phyloP scores from a whole-genome alignment of 108 stramenopile genomes.

The Nitzschia sp. region DNA sequence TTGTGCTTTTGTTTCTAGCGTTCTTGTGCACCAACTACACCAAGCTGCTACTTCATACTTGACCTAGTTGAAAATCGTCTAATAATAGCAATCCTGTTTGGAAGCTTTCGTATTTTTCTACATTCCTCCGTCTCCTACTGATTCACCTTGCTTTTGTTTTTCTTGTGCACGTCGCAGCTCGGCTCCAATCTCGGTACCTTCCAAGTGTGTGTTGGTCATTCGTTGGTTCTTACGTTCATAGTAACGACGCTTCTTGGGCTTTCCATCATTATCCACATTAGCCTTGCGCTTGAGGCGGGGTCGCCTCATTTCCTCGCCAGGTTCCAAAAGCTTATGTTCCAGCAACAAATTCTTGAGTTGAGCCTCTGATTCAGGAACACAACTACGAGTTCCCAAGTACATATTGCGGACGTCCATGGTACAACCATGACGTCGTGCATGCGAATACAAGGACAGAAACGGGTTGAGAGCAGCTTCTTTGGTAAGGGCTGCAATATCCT shows the following conservation, averaged over 20 bases:
- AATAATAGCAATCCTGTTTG: too few species aligned
- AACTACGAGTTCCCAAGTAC: constrained; percentile 59
- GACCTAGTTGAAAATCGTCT: too few species aligned
- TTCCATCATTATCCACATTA: constrained; percentile 80
- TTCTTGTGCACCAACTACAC: too few species aligned
- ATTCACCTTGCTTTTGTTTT: constrained; percentile 73
- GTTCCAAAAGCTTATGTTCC: constrained; percentile 73
- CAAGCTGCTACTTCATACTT: too few species aligned
- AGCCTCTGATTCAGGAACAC: constrained; percentile 61
- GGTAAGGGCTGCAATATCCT: constrained; percentile 26
- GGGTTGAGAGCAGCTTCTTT: constrained; percentile 68
- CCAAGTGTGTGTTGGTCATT: constrained; percentile 85
- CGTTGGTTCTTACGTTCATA: constrained; percentile 82
- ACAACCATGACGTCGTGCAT: constrained; percentile 82
- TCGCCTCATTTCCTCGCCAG: constrained; percentile 71
- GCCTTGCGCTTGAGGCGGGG: constrained; percentile 63
- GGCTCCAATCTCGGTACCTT: constrained; percentile 78
- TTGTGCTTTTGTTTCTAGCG: too few species aligned
- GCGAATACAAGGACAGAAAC: constrained; percentile 55
- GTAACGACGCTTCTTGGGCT: constrained; percentile 83
- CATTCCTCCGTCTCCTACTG: constrained; percentile 89
- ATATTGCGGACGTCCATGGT: constrained; percentile 81
- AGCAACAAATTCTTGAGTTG: constrained; percentile 57
- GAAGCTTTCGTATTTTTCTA: constrained; percentile 22
- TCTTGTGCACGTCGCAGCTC: constrained; percentile 65